A percentile compares a stretch with the other conserved stretches of the same genome.
Evolutionary conservation across 2,329 filamentous ascomycete genomes (phyloP).

Genomic region (Ascosphaera acerosa): DNA sequence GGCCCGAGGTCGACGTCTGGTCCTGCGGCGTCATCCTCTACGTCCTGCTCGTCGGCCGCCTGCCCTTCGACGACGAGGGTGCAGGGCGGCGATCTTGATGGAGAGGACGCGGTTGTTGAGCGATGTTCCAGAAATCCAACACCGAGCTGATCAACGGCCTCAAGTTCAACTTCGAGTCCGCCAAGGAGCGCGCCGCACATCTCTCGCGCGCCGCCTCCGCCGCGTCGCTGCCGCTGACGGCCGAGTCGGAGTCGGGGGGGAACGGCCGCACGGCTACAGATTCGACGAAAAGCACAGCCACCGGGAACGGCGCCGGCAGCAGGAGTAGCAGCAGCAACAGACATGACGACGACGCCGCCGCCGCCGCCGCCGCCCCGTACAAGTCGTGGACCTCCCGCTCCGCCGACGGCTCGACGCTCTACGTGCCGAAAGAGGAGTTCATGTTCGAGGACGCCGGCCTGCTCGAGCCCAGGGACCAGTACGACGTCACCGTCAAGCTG

Average conservation of each 20-base stretch:
- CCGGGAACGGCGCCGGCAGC: constrained; percentile 10
- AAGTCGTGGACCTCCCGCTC: constrained; percentile 38
- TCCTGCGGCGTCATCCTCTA: constrained; percentile 40
- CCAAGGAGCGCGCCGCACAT: neutral
- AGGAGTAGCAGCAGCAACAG: constrained; percentile 4
- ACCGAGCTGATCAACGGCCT: neutral
- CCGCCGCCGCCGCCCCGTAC: too few relatives aligned
- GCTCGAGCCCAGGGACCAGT: constrained; percentile 55
- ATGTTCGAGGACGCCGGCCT: constrained; percentile 40
- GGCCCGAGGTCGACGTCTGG: constrained; percentile 88
- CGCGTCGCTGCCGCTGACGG: too few relatives aligned
- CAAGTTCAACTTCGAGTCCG: neutral
- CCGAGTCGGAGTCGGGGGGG: too few relatives aligned
- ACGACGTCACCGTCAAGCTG: constrained; percentile 87
- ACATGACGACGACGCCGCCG: constrained; percentile 3
- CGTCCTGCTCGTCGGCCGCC: constrained; percentile 35
- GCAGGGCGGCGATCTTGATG: too few relatives aligned
- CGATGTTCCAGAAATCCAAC: neutral
- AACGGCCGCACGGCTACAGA: too few relatives aligned
- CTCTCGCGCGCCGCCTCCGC: too few relatives aligned
- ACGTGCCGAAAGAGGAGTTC: constrained; percentile 47
- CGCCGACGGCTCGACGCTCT: constrained; percentile 33
- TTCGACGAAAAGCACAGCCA: too few relatives aligned
- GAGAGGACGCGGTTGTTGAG: too few relatives aligned
- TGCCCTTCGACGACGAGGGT: constrained; percentile 98